Conservation (phyloP, 2,329 filamentous ascomycete species). For the Sporothrix phasma region DNA sequence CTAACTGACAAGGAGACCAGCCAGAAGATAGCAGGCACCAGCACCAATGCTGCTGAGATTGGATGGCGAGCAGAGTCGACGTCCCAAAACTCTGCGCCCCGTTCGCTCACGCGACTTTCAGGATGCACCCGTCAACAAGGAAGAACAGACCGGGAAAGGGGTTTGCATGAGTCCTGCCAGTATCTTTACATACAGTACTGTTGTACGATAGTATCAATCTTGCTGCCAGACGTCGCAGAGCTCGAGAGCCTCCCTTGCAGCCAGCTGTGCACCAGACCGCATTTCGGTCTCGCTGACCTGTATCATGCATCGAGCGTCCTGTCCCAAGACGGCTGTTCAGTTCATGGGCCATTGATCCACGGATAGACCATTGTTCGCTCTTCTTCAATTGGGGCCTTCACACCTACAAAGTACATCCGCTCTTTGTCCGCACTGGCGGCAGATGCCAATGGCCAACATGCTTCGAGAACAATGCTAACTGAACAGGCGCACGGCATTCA, state of each 20-base stretch:
- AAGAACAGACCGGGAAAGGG: background rate
- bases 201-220: too few species aligned
- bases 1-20: background rate
- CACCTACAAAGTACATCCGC: background rate
- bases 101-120: background rate
- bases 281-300: conserved; percentile 1
- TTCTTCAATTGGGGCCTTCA: background rate
- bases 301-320: background rate
- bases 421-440: background rate
- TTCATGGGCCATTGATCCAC: background rate
- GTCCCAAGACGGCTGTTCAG: background rate
- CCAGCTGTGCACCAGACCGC: background rate
- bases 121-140: background rate
- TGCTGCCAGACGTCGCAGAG: background rate
- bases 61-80: background rate
- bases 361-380: background rate
- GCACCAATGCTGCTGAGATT: background rate
- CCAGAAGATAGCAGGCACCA: background rate
- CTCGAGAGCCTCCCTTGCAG: conserved; percentile 6
- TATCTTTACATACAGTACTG: too few species aligned
- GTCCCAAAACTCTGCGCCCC: too few species aligned
- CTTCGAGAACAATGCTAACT: conserved; percentile 4
- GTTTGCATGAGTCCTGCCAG: background rate
- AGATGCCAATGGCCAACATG: background rate
- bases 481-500: background rate